A percentile compares a stretch with the other conserved stretches of the same genome.
Conservation (phyloP, 345 rosid species). For the Salix arbutifolia region DNA sequence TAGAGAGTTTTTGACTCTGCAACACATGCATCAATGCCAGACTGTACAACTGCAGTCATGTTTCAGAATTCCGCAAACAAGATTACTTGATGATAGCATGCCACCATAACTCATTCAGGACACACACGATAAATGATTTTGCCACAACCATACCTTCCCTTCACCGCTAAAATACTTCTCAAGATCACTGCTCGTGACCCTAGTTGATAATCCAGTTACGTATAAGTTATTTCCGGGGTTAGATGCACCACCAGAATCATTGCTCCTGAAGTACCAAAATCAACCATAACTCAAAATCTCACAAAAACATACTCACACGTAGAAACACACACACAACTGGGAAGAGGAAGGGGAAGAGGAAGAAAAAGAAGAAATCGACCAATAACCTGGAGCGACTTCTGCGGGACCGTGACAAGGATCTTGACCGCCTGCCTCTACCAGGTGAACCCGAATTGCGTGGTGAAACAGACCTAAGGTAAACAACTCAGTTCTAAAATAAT, state of each 20-base stretch:
- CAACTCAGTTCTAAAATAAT: not conserved
- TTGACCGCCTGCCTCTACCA: slow-evolving; percentile 33
- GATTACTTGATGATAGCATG: not conserved
- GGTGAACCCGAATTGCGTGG: slow-evolving; percentile 37
- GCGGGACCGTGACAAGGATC: slow-evolving; percentile 48
- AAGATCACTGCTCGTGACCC: slow-evolving; percentile 42
- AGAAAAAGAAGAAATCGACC: not conserved
- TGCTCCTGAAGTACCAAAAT: slow-evolving; percentile 40
- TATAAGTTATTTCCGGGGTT: slow-evolving; percentile 68
- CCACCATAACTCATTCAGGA: not conserved
- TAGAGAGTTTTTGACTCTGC: not conserved
- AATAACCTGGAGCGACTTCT: slow-evolving; percentile 50
- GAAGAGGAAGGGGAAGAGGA: not conserved
- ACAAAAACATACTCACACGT: not conserved
- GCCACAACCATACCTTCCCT: slow-evolving; percentile 47
- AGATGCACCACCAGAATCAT: slow-evolving; percentile 31
- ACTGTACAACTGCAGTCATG: not conserved
- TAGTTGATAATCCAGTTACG: slow-evolving; percentile 60
- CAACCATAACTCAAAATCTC: not conserved
- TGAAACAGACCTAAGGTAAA: slow-evolving; percentile 36
- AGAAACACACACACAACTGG: not conserved
- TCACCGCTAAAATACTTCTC: slow-evolving; percentile 52
- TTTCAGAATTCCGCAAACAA: not conserved
- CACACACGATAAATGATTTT: not conserved
- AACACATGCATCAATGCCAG: not conserved